Percentiles rank a stretch among this genome's conserved stretches.
Conservation (phyloP, 2,329 filamentous ascomycete genomes). For the Dactylonectria estremocensis region DNA sequence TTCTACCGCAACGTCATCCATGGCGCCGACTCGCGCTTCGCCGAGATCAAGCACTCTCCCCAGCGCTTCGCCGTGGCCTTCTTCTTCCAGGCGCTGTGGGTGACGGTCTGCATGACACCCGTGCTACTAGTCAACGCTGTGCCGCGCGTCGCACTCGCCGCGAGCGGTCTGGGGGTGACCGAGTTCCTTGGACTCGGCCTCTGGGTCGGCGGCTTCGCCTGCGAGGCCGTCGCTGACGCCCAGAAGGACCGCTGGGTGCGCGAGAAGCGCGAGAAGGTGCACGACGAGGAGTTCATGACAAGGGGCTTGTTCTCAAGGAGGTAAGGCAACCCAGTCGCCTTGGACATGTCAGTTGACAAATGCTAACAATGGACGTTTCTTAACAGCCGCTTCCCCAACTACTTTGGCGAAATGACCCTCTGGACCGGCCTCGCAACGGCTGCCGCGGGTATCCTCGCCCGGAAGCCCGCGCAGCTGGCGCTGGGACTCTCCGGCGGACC, state of each 20-base stretch:
- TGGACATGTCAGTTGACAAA: too few species aligned
- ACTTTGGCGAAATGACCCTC: conserved; percentile 79
- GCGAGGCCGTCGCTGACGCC: conserved; percentile 74
- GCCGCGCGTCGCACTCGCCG: conserved; percentile 66
- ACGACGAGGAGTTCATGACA: conserved; percentile 77
- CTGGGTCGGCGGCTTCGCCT: conserved; percentile 71
- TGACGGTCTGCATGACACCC: conserved; percentile 76
- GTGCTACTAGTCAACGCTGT: conserved; percentile 76
- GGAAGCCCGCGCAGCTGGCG: conserved; percentile 68
- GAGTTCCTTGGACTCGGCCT: conserved; percentile 72
- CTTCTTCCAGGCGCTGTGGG: conserved; percentile 75
- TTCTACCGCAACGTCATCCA: conserved; percentile 73
- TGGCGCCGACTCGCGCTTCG: conserved; percentile 70
- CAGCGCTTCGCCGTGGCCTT: conserved; percentile 56
- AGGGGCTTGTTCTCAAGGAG: conserved; percentile 73
- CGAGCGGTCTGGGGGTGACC: conserved; percentile 61
- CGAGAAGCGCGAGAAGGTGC: conserved; percentile 75
- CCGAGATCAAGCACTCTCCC: conserved; percentile 56
- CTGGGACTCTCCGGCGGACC: conserved; percentile 68
- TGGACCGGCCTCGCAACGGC: conserved; percentile 78
- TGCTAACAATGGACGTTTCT: neutral
- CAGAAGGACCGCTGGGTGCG: conserved; percentile 75
- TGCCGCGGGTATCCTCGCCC: conserved; percentile 70
- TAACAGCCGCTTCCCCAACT: conserved; percentile 74
- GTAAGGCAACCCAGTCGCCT: conserved; percentile 49